These are phyloP conservation scores for Dioszegia aurantiaca DNA, from an alignment of 768 basidiomycete genomes.

Conservation along the genomic window DNA sequence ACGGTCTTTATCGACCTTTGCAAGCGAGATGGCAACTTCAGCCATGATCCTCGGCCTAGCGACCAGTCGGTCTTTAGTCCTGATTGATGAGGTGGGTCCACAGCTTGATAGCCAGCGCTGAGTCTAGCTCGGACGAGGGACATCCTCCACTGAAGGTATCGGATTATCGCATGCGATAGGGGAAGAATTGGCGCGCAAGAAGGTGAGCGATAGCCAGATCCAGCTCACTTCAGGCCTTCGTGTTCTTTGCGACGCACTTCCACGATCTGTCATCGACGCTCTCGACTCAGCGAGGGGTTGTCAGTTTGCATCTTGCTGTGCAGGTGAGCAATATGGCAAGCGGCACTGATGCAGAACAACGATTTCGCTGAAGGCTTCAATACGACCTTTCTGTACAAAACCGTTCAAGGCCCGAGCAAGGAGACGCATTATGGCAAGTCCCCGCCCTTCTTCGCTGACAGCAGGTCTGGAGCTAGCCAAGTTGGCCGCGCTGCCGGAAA, in stretches of 20 bases:
- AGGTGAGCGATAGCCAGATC: constrained; percentile 58
- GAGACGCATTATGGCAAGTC: constrained; percentile 49
- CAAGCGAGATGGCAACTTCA: constrained; percentile 86
- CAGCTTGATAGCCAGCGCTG: neutral
- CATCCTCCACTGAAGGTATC: constrained; percentile 72
- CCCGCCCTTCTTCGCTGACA: neutral
- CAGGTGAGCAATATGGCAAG: constrained; percentile 60
- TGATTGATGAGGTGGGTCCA: constrained; percentile 70
- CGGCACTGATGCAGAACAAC: constrained; percentile 10
- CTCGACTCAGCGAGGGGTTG: constrained; percentile 8
- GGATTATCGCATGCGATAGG: constrained; percentile 55
- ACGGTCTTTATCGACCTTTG: constrained; percentile 87
- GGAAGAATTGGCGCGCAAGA: constrained; percentile 60
- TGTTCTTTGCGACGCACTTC: constrained; percentile 94
- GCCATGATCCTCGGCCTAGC: constrained; percentile 82
- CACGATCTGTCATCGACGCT: constrained; percentile 74
- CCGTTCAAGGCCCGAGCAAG: constrained; percentile 44
- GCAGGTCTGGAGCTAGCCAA: constrained; percentile 83
- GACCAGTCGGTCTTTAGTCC: constrained; percentile 66
- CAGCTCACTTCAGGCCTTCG: constrained; percentile 61
- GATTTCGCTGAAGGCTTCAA: constrained; percentile 27
- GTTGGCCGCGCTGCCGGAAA: constrained; percentile 75
- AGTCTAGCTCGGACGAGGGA: constrained; percentile 67
- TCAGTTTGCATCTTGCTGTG: constrained; percentile 76
- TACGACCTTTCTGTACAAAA: constrained; percentile 48